phyloP scores from a whole-genome alignment of 2,329 filamentous ascomycete species.

The Cytospora schulzeri region DNA sequence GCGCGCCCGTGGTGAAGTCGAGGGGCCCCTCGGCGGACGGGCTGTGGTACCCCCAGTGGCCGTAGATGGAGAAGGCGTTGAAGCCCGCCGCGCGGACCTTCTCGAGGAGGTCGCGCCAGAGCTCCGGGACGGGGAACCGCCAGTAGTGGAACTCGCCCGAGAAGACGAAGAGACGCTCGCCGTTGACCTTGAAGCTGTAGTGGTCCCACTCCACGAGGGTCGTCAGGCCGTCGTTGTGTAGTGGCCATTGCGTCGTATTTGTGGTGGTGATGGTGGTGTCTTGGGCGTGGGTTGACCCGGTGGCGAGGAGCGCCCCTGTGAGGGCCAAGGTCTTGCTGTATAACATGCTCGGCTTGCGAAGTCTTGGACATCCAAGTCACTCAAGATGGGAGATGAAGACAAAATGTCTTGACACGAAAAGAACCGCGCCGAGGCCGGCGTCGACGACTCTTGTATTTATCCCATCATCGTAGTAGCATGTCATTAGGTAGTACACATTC shows the following conservation, averaged over 20 bases:
- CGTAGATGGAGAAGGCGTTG: conserved; percentile 47
- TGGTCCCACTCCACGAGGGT: conserved; percentile 39
- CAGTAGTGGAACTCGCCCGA: conserved; percentile 49
- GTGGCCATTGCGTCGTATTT: conserved; percentile 26
- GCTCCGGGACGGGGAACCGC: conserved; percentile 43
- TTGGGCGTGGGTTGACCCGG: conserved; percentile 15
- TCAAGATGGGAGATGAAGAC: conserved; percentile 4
- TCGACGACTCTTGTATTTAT: conserved; percentile 5
- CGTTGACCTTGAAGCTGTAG: conserved; percentile 45
- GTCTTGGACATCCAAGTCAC: background rate
- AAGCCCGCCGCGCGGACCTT: conserved; percentile 48
- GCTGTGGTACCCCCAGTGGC: conserved; percentile 46
- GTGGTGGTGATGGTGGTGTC: background rate
- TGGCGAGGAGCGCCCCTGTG: conserved; percentile 19
- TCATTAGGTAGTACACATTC: background rate
- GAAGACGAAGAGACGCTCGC: conserved; percentile 45
- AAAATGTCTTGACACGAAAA: background rate
- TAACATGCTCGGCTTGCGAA: conserved; percentile 10
- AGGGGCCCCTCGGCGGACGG: conserved; percentile 36
- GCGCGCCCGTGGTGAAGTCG: conserved; percentile 55
- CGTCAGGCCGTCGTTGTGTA: conserved; percentile 29
- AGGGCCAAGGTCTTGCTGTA: conserved; percentile 14
- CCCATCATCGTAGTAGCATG: background rate
- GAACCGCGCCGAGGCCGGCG: background rate
- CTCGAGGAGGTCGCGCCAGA: conserved; percentile 46